Base-by-base conservation (phyloP, 2,329 filamentous ascomycete genomes). In the Penicillium sumatraense region DNA sequence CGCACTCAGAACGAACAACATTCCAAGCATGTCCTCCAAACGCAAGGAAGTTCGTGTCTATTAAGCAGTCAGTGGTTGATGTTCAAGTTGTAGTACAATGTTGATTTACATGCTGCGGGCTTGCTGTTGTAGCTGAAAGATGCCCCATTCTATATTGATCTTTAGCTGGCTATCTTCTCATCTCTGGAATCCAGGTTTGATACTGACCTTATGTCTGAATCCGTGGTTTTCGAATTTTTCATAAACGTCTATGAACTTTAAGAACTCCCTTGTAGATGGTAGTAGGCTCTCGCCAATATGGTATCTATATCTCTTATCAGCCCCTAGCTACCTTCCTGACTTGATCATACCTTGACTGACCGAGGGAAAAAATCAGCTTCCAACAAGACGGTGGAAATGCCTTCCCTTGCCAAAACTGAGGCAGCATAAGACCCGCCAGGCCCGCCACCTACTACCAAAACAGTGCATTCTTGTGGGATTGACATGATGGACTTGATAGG, bases 191-290 rank as follows among this genome's bases (percentile, higher is more conserved):
- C 11, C 10, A n/a, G 38, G 11, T 14, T 18, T 23, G 10, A 23
- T n/a, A 35, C 18, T 38, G 20, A 68, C 76, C 71, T 81, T 81
- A 21, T 68, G 64, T 1, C 49, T 49, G 49, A 81, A 81, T 0
- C 78, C 78, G 49, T 80, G 61, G 0, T 49, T 38, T 26, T 75
- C 65, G 53, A 80, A 80, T 1, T 58, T 72, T 1, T 70, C 58
- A 18, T 81, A 71, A 0, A 76, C 57, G 42, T 79, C 79, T 29
- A 81, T 75, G 51, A 81, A 80, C 9, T 71, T 61, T 1, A 81
- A 60, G 29, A 79, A 77, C 47, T 78, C 67, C 2, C 78, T 74
- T 29, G 80, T 67, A 0, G 71, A 73, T 11, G 72, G 54, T 6
- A 75, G 57, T 65, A 73, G 69, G 49, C 71, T 74, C 51, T 75